A percentile compares a stretch with the other conserved stretches of the same genome.
Evolutionary conservation across 176 grass and related monocot species (phyloP).

Genomic region (Oryza officinalis): DNA sequence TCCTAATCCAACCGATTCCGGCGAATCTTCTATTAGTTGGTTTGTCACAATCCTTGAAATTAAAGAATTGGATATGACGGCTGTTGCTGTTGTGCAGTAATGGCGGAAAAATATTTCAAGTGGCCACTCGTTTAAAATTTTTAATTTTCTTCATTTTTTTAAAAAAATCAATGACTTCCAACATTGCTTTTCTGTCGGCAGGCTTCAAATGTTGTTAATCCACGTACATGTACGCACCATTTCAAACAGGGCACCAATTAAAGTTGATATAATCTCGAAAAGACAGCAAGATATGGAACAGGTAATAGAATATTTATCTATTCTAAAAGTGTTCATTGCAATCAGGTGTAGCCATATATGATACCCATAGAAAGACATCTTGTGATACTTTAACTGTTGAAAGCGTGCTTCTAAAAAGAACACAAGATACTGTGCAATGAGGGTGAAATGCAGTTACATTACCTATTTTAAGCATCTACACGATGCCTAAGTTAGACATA

Average conservation of each 20-base stretch:
- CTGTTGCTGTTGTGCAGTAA: neutral
- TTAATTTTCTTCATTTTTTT: neutral
- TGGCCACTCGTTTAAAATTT: neutral
- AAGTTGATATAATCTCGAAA: neutral
- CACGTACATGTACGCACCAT: neutral
- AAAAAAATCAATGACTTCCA: neutral
- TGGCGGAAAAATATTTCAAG: neutral
- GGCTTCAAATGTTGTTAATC: neutral
- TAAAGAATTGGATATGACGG: conserved; percentile 38
- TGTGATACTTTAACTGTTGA: neutral
- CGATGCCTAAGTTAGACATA: neutral
- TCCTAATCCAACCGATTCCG: conserved; percentile 30
- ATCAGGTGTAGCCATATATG: neutral
- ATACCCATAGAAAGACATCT: neutral
- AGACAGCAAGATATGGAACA: neutral
- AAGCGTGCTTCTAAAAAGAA: neutral
- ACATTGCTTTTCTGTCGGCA: neutral
- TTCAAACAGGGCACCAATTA: neutral
- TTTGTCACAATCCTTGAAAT: conserved; percentile 38
- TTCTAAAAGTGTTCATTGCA: neutral
- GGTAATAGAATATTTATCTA: neutral
- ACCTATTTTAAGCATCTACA: neutral
- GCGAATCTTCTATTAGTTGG: conserved; percentile 42
- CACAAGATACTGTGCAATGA: neutral
- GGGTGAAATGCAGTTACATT: neutral